Conservation (phyloP, 768 basidiomycete genomes). For the Pleurotus pulmonarius region DNA sequence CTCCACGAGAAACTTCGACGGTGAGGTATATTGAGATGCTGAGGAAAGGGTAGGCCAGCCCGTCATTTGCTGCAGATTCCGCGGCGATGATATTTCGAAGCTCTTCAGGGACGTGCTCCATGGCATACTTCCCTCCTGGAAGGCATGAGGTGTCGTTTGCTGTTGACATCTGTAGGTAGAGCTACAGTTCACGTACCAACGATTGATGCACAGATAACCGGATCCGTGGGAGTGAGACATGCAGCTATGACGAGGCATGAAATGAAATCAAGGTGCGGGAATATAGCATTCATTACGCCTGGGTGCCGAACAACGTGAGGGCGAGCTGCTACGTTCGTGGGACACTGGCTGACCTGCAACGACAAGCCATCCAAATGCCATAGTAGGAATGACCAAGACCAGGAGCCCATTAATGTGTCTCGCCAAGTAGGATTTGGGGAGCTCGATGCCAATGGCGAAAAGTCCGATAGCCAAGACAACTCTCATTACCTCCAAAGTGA, state of each 20-base stretch:
- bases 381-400: slow-evolving; percentile 74
- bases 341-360: slow-evolving; percentile 70
- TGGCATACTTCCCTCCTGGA: slow-evolving; percentile 67
- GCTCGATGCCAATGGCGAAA: slow-evolving; percentile 93
- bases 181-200: slow-evolving; percentile 41
- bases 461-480: slow-evolving; percentile 88
- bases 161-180: not conserved
- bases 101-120: slow-evolving; percentile 65
- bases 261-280: slow-evolving; percentile 68
- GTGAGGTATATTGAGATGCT: slow-evolving; percentile 83
- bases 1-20: slow-evolving; percentile 55
- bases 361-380: slow-evolving; percentile 83
- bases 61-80: slow-evolving; percentile 95
- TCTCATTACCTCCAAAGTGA: slow-evolving; percentile 87
- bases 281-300: slow-evolving; percentile 68
- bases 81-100: slow-evolving; percentile 80
- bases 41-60: slow-evolving; percentile 91
- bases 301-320: not conserved
- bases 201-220: slow-evolving; percentile 84
- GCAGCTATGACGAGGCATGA: slow-evolving; percentile 85
- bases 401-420: slow-evolving; percentile 71
- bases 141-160: not conserved
- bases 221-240: slow-evolving; percentile 92
- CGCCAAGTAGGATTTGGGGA: slow-evolving; percentile 81
- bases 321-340: no score